Base-by-base conservation (phyloP, 1,284 basidiomycete species). In the Mycena sp. region DNA sequence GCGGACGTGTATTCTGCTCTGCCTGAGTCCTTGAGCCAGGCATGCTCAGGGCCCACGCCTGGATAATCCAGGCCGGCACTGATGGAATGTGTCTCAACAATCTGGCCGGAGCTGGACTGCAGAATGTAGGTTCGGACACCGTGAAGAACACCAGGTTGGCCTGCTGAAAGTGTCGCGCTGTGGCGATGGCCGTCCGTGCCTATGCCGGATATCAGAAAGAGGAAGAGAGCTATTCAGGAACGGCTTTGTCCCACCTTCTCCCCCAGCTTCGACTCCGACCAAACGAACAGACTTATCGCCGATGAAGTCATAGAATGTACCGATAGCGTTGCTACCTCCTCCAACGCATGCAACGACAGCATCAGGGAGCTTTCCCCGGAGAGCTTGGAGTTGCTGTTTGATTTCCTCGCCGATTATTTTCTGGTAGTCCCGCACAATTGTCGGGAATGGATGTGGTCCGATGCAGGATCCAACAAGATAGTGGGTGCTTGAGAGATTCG, bases 361-460 rank as follows among this genome's bases (percentile, higher is more conserved):
- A 69, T 99, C 96, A 9, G 98, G 98, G 5, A 99, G 87, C 77
- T 94, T 96, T 50, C 93, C 92, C 46, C 84, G 84, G 65, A 81
- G 81, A 61, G 88, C 91, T 50, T 87, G 79, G 65, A 99, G 76
- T 78, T 99, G 98, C 53, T 83, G 80, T 80, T 96, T 98, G 81
- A 99, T 97, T 80, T 99, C 98, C 73, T 91, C 85, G 4, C 97
- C 93, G 69, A 99, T 99, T 53, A 99, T 87, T 68, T 92, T 89
- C 78, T 99, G 98, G 87, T 98, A 99, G 79, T 99, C 98, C 58
- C 97, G 91, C 48, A 99, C 97, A 64, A 99, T 94, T 32, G 96
- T 98, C 1, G 98, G 98, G 89, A 99, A 99, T 1, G 98, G 98
- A 77, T 99, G 97, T 17, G 98, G 98, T 7, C 98, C 98, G 70